Evolutionary conservation across 2,329 filamentous ascomycete species (phyloP).

Genomic region (Dothideomycetes sp.): DNA sequence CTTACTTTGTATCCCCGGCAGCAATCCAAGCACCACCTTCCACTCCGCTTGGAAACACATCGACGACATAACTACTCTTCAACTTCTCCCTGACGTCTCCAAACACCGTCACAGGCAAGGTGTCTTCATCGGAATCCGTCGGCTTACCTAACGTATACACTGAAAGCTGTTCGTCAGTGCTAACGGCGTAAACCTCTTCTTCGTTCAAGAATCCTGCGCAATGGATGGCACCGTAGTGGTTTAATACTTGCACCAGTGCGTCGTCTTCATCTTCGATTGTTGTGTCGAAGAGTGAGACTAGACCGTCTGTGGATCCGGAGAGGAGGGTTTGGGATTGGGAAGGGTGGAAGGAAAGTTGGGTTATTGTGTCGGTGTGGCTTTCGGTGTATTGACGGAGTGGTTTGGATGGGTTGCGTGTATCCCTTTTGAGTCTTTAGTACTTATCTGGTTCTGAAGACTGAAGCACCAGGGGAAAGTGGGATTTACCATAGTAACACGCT

Average conservation of each 20-base stretch:
- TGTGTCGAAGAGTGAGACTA: constrained; percentile 69
- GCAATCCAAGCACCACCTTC: constrained; percentile 26
- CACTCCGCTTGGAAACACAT: constrained; percentile 52
- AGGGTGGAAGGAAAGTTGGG: constrained; percentile 40
- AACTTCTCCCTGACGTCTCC: constrained; percentile 61
- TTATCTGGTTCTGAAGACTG: too few species aligned
- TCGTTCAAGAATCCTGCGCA: constrained; percentile 61
- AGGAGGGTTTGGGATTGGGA: constrained; percentile 53
- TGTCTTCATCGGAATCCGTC: constrained; percentile 43
- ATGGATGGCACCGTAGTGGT: constrained; percentile 66
- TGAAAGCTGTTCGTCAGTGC: constrained; percentile 69
- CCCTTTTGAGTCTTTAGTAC: constrained; percentile 26
- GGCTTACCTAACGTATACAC: constrained; percentile 62
- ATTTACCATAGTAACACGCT: constrained; percentile 25
- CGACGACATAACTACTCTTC: constrained; percentile 64
- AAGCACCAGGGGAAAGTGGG: too few species aligned
- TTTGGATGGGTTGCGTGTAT: constrained; percentile 30
- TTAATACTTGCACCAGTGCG: constrained; percentile 66
- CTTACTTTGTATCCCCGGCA: constrained; percentile 15
- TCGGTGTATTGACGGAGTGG: constrained; percentile 35
- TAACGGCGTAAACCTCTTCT: constrained; percentile 60
- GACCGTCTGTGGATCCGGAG: constrained; percentile 70
- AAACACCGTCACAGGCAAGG: constrained; percentile 44
- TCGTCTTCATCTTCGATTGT: constrained; percentile 66
- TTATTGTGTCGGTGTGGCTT: constrained; percentile 50